A percentile compares a stretch with the other conserved stretches of the same genome.
phyloP scores from a whole-genome alignment of 306 rosid species.

The Vachellia collinsii region DNA sequence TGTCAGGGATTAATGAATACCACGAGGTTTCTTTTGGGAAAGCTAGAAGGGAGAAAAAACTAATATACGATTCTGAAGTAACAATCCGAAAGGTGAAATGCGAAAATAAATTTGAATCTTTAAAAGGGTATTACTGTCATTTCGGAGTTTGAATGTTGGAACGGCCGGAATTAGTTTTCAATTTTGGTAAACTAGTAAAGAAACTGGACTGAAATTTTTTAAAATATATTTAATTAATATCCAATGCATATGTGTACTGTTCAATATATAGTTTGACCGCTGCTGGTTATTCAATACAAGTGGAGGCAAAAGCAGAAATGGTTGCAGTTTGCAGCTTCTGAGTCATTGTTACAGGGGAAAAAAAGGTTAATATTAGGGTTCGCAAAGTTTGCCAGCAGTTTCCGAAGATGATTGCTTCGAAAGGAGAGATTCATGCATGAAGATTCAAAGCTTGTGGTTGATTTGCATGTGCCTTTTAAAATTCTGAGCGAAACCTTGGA shows the following conservation, averaged over 20 bases:
- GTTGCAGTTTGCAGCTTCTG: not conserved
- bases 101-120: not conserved
- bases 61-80: not conserved
- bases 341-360: not conserved
- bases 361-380: not conserved
- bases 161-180: not conserved
- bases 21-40: not conserved
- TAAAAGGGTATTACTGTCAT: not conserved
- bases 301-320: not conserved
- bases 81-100: no score
- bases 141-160: not conserved
- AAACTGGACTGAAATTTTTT: not conserved
- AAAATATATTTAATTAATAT: not conserved
- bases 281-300: not conserved
- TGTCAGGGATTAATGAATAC: not conserved
- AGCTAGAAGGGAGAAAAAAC: not conserved
- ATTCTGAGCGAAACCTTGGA: not conserved
- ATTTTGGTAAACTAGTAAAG: not conserved
- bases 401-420: conserved; percentile 2
- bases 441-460: not conserved
- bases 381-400: not conserved
- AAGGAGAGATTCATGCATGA: not conserved
- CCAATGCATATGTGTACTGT: not conserved
- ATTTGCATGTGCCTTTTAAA: not conserved
- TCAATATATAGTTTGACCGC: not conserved